Percentiles rank a stretch among this genome's conserved stretches.
These are phyloP conservation scores for Tardiomyces digboiensis DNA, from an alignment of 1,139 yeast species.

Conservation along the genomic window DNA sequence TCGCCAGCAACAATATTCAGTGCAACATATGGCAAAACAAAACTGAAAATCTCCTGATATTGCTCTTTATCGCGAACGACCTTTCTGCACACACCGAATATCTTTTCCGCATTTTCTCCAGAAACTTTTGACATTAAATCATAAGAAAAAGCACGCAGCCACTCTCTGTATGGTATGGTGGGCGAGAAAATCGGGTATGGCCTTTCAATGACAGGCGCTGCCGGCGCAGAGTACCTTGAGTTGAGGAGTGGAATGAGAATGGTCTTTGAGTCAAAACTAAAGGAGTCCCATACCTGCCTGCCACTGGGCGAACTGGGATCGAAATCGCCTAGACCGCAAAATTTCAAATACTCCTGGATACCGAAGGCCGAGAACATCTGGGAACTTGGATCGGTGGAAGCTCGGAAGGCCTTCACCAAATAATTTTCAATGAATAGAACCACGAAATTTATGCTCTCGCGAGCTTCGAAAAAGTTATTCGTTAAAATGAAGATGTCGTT, in stretches of 20 bases:
- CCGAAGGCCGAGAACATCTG: conserved; percentile 83
- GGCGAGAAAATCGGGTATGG: conserved; percentile 43
- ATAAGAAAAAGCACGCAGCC: conserved; percentile 66
- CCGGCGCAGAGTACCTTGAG: conserved; percentile 58
- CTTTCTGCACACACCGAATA: conserved; percentile 58
- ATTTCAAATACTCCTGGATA: conserved; percentile 75
- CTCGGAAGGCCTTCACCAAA: conserved; percentile 76
- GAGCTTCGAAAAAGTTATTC: conserved; percentile 50
- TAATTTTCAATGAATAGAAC: conserved; percentile 56
- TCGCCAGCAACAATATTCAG: conserved; percentile 55
- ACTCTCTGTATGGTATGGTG: conserved; percentile 35
- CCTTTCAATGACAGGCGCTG: conserved; percentile 23
- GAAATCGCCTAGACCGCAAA: conserved; percentile 42
- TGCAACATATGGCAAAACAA: conserved; percentile 72
- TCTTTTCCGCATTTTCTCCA: conserved; percentile 35
- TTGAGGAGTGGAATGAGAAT: conserved; percentile 68
- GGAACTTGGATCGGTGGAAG: conserved; percentile 78
- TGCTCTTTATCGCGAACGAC: conserved; percentile 51
- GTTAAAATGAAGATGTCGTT: conserved; percentile 38
- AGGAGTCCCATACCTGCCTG: conserved; percentile 43
- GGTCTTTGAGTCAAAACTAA: conserved; percentile 60
- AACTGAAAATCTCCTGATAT: conserved; percentile 48
- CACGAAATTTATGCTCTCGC: conserved; percentile 57
- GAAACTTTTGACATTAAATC: conserved; percentile 45
- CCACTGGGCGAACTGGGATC: conserved; percentile 3